phyloP scores from a whole-genome alignment of 1,139 yeast genomes.

The Suhomyces chickasaworum region DNA sequence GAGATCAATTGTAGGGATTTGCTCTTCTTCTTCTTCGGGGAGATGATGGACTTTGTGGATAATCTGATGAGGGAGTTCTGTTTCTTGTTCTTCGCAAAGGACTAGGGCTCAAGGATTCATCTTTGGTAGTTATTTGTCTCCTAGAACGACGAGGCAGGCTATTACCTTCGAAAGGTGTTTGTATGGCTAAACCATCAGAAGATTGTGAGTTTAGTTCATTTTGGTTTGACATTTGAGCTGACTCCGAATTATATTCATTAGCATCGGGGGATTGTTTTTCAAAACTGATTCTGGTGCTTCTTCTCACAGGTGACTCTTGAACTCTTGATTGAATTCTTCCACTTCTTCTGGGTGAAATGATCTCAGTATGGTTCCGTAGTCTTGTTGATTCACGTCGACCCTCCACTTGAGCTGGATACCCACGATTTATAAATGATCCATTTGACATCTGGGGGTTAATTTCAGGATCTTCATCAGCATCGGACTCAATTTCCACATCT shows the following conservation, averaged over 20 bases:
- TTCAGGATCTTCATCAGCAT: background rate
- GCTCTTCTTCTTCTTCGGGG: background rate
- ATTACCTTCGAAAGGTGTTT: background rate
- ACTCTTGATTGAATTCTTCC: background rate
- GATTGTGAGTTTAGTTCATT: too few species aligned
- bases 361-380: background rate
- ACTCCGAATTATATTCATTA: background rate
- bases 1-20: too few species aligned
- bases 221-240: background rate
- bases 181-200: too few species aligned
- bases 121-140: background rate
- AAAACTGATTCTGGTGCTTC: background rate
- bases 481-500: slow-evolving; percentile 18
- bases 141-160: background rate
- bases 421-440: background rate
- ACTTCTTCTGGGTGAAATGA: slow-evolving; percentile 1
- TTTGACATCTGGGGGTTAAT: background rate
- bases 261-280: background rate
- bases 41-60: background rate
- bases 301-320: background rate
- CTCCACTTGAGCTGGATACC: background rate
- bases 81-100: background rate
- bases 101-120: background rate
- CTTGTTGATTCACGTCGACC: background rate
- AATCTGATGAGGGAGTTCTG: background rate